Base-by-base conservation (phyloP, 2,329 filamentous ascomycete species). In the Colletotrichum melonis region DNA sequence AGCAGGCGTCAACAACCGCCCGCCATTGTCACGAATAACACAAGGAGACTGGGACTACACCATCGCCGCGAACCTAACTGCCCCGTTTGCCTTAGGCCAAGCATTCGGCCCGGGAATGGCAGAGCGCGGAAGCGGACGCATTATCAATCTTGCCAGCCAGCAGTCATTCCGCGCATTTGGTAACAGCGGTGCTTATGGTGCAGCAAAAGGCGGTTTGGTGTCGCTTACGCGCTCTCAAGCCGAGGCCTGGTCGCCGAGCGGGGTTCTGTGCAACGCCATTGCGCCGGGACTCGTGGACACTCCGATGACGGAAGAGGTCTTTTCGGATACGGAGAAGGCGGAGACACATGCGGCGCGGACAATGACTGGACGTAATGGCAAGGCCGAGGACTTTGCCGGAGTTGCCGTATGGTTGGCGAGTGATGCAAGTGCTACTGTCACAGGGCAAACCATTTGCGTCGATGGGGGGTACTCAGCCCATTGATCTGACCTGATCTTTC, bases 71-170 rank as follows among this genome's bases (percentile, higher is more conserved):
- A 82, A 82, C 49, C 79, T 82, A 16, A 81, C 81, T 0, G 80
- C 81, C 0, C 81, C 81, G 0, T 82, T 82, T 30, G 69, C 77
- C 0, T 74, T 82, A 0, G 80, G 81, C 0, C 80, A 82, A 6
- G 77, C 76, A 0, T 82, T 82, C 3, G 81, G 80, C 0, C 81
- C 80, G 0, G 74, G 72, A 2, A 82, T 82, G 81, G 80, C 81
- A 0, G 70, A 75, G 8, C 76, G 79, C 0, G 80, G 81, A 0
- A 78, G 77, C 62, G 81, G 81, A 0, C 75, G 81, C 1, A 82
- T 82, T 54, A 80, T 82, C 76, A 82, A 82, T 66, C 73, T 82
- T 16, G 76, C 76, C 30, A 79, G 78, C 59, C 81, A 82, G 57
- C 80, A 82, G 19, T 76, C 80, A 0, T 80, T 81, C 5, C 76